Percentiles rank a stretch among this genome's conserved stretches.
Conservation (phyloP, 768 basidiomycete species). For the Termitomyces heimii region DNA sequence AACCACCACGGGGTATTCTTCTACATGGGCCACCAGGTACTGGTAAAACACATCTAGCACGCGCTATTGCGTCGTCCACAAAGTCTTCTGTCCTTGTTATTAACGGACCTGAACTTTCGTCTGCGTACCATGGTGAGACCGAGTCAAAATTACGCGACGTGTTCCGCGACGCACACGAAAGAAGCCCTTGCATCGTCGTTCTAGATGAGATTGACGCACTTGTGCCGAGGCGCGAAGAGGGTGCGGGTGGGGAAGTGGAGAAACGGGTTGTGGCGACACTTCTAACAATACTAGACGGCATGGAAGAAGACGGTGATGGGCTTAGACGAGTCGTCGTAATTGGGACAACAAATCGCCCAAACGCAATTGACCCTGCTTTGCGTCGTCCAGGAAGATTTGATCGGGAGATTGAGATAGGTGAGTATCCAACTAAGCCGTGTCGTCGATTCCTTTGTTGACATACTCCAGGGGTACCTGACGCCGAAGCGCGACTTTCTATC, state of each 20-base stretch:
- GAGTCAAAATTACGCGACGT: conserved; percentile 87
- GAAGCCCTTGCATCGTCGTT: conserved; percentile 89
- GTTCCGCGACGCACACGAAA: conserved; percentile 75
- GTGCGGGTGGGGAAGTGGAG: conserved; percentile 91
- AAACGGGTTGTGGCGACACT: conserved; percentile 93
- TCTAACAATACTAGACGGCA: conserved; percentile 91
- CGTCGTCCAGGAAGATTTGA: conserved; percentile 89
- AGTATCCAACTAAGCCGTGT: conserved; percentile 11
- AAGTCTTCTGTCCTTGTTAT: conserved; percentile 86
- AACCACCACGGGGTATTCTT: conserved; percentile 92
- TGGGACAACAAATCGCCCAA: conserved; percentile 93
- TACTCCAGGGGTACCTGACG: conserved; percentile 76
- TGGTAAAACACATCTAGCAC: conserved; percentile 94
- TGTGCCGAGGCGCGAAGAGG: conserved; percentile 85
- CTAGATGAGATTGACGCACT: conserved; percentile 96
- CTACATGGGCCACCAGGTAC: conserved; percentile 96
- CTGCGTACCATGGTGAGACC: conserved; percentile 96
- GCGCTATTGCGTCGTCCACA: conserved; percentile 87
- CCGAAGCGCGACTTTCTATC: conserved; percentile 78
- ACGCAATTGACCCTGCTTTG: conserved; percentile 92
- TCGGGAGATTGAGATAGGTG: conserved; percentile 92
- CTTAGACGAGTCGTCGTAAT: conserved; percentile 81
- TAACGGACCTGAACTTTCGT: conserved; percentile 92
- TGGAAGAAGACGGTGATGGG: conserved; percentile 44
- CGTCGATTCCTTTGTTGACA: conserved; percentile 1